phyloP scores from a whole-genome alignment of 78 protist genomes.

The Mastigamoeba balamuthi region DNA sequence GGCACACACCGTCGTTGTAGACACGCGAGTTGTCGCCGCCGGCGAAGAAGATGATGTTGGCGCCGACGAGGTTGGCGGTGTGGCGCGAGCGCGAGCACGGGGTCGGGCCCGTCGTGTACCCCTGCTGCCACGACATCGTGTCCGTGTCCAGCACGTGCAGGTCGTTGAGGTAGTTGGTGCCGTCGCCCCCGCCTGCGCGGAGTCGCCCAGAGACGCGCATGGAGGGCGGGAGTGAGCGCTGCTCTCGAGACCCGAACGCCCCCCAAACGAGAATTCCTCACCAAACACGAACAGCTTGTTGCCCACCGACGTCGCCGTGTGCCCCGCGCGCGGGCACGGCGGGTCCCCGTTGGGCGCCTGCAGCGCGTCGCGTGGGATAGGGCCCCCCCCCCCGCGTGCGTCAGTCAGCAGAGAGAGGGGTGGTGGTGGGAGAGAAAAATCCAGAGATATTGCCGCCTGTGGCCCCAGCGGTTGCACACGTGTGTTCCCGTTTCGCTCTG shows the following conservation, averaged over 20 bases:
- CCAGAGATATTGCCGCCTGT: not conserved
- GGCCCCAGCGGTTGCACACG: not conserved
- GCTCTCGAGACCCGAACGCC: too few species aligned
- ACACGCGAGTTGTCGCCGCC: not conserved
- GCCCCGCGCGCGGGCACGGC: not conserved
- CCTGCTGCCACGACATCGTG: not conserved
- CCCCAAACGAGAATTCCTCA: not conserved
- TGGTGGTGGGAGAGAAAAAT: not conserved
- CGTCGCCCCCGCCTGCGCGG: not conserved
- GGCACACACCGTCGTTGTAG: not conserved
- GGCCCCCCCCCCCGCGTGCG: too few species aligned
- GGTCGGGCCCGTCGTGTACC: not conserved
- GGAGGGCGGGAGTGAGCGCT: too few species aligned
- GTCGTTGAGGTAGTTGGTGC: not conserved
- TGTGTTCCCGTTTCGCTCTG: not conserved
- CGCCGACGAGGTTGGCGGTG: not conserved
- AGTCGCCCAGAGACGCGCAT: not conserved
- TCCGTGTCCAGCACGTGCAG: not conserved
- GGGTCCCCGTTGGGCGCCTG: not conserved
- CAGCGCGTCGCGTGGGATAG: too few species aligned
- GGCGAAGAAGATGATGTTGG: not conserved
- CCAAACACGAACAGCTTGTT: not conserved
- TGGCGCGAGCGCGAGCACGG: constrained; percentile 1
- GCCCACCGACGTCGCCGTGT: not conserved
- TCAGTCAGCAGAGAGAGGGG: not conserved